phyloP scores from a whole-genome alignment of 768 basidiomycete species.

The Kwoniella mangroviensis region DNA sequence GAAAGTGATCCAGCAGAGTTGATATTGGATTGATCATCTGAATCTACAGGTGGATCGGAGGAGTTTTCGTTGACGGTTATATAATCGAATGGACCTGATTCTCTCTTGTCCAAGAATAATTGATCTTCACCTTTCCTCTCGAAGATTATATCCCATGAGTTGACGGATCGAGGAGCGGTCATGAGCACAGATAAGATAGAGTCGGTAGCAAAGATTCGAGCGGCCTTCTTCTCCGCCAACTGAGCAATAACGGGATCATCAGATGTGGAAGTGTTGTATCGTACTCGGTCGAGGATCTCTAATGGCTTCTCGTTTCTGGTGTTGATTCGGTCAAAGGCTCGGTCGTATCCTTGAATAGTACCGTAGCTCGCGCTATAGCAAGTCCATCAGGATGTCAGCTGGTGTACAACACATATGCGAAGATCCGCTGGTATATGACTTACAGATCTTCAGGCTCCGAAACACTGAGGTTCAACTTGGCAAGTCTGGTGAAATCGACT shows the following conservation, averaged over 20 bases:
- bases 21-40: conserved; percentile 74
- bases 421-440: conserved; percentile 52
- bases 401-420: not conserved
- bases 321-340: conserved; percentile 90
- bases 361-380: conserved; percentile 66
- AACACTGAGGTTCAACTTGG: conserved; percentile 90
- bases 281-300: conserved; percentile 89
- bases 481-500: conserved; percentile 89
- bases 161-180: conserved; percentile 92
- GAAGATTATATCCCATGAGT: conserved; percentile 98
- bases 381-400: not conserved
- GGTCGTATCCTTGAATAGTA: conserved; percentile 88
- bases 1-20: conserved; percentile 93
- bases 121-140: conserved; percentile 82
- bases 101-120: conserved; percentile 93
- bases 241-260: conserved; percentile 97
- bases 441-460: conserved; percentile 89
- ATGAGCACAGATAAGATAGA: conserved; percentile 92
- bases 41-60: conserved; percentile 77
- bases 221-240: conserved; percentile 78
- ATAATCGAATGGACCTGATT: conserved; percentile 90
- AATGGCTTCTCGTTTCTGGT: conserved; percentile 90
- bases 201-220: conserved; percentile 87
- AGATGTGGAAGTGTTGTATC: conserved; percentile 96
- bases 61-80: conserved; percentile 99